Base-by-base conservation (phyloP, 495 filamentous ascomycete species). In the Tricharina praecox region DNA sequence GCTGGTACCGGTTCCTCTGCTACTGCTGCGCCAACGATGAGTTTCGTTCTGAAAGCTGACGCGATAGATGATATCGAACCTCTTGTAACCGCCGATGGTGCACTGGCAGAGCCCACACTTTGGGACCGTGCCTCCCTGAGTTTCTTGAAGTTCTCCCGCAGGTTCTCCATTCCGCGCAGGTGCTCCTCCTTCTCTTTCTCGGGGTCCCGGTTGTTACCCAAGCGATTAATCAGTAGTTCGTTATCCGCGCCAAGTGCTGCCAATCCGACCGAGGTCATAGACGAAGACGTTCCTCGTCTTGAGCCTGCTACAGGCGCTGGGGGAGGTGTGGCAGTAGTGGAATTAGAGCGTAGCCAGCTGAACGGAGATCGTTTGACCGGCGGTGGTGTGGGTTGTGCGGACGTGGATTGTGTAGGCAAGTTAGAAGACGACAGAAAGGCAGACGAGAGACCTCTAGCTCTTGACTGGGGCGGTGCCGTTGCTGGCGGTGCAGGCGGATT, bases 131-230 rank as follows among this genome's bases (percentile, higher is more conserved):
- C 55, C 26, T 61, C 58, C 35, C 58, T 51, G 42, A 61, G 53
- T 18, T 54, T 61, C 37, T 54, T 57, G 25, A 61, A 61, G 23
- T 48, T 61, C 25, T 61, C 58, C 30, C 48, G 58, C 23, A 61
- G 42, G 23, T 53, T 61, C 20, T 61, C 58, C 25, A 53, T 50
- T 19, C 58, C 58, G 46, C 48, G 62, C 19, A 35, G 19, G 13
- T 50, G 24, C 16, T 50, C 53, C 34, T 61, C 58, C 25, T 60
- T 61, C 36, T 61, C 58, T 26, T 53, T 59, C 20, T 60, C 58
- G 5, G 16, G 30, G 15, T 60, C 58, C 21, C 53, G 57, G 44
- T 61, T 56, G 0, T 45, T 32, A 19, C 56, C 58, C 19, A 58
- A 23, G 15, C 38, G 32, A 32, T 53, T 45, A 23, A 61, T 24